Conservation (phyloP, 768 basidiomycete species). For the Lactarius sanguifluus region DNA sequence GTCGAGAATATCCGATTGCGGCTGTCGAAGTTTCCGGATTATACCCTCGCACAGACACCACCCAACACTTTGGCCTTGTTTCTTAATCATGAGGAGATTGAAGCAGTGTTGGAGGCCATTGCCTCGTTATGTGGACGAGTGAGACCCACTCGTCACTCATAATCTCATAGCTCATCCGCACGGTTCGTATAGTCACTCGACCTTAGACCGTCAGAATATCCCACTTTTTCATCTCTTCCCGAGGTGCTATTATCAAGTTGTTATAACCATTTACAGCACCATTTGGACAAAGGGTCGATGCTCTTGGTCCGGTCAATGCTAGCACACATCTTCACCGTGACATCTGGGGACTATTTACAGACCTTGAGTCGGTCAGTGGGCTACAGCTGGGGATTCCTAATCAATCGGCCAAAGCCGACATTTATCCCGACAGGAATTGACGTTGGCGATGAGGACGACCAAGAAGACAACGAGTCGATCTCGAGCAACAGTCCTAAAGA, state of each 20-base stretch:
- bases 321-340: constrained; percentile 64
- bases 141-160: constrained; percentile 30
- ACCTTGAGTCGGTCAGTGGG: constrained; percentile 61
- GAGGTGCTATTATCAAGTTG: constrained; percentile 57
- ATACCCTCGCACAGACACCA: constrained; percentile 8
- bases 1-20: constrained; percentile 32
- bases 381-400: constrained; percentile 33
- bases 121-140: constrained; percentile 62
- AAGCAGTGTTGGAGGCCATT: constrained; percentile 42
- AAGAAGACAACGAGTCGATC: constrained; percentile 38
- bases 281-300: constrained; percentile 55
- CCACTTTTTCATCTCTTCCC: constrained; percentile 34
- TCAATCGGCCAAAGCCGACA: constrained; percentile 14
- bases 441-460: constrained; percentile 41
- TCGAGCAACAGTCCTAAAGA: constrained; percentile 36
- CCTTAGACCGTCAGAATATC: constrained; percentile 26
- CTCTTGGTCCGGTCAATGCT: constrained; percentile 50
- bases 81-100: constrained; percentile 32
- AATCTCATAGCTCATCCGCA: background rate
- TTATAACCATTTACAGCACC: constrained; percentile 54
- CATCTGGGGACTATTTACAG: constrained; percentile 63
- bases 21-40: constrained; percentile 23
- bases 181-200: constrained; percentile 23
- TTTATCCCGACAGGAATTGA: constrained; percentile 32
- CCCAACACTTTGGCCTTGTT: constrained; percentile 31